Percentiles rank a stretch among this genome's conserved stretches.
These are phyloP conservation scores for Fusarium praegraminearum DNA, from an alignment of 2,329 filamentous ascomycete genomes.

Conservation along the genomic window DNA sequence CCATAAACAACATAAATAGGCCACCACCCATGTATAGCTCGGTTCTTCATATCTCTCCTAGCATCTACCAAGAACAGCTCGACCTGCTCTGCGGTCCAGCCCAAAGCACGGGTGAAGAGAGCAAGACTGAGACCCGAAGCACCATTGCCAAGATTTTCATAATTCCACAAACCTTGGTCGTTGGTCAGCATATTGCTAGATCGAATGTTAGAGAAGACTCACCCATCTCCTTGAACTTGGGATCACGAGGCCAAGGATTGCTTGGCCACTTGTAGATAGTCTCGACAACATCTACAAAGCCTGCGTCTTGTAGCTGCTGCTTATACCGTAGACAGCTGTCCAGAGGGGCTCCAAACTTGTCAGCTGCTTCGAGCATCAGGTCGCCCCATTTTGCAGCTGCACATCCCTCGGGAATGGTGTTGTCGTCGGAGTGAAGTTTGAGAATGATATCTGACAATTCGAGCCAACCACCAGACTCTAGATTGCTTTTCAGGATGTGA, in stretches of 20 bases:
- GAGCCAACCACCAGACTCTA: constrained; percentile 59
- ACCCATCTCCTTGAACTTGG: constrained; percentile 65
- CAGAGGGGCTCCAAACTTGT: constrained; percentile 48
- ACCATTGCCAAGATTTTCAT: constrained; percentile 51
- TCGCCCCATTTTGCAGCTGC: constrained; percentile 47
- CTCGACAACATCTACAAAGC: constrained; percentile 65
- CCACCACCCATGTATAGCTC: constrained; percentile 54
- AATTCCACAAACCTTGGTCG: constrained; percentile 55
- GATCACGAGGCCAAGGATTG: constrained; percentile 64
- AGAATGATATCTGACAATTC: constrained; percentile 59
- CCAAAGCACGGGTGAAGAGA: constrained; percentile 54
- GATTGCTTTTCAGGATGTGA: constrained; percentile 16
- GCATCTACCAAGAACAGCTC: constrained; percentile 52
- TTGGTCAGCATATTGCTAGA: too few species aligned
- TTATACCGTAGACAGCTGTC: constrained; percentile 49
- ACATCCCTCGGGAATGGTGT: constrained; percentile 49
- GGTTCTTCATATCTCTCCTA: constrained; percentile 52
- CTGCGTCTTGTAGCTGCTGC: constrained; percentile 60
- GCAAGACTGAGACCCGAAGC: constrained; percentile 54
- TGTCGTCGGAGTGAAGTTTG: constrained; percentile 57
- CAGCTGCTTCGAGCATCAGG: constrained; percentile 50
- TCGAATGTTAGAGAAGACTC: neutral
- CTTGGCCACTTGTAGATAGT: constrained; percentile 62
- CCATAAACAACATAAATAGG: constrained; percentile 52
- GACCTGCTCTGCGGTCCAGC: constrained; percentile 52